Conservation (phyloP, 306 rosid genomes). For the Astragalus membranaceus region DNA sequence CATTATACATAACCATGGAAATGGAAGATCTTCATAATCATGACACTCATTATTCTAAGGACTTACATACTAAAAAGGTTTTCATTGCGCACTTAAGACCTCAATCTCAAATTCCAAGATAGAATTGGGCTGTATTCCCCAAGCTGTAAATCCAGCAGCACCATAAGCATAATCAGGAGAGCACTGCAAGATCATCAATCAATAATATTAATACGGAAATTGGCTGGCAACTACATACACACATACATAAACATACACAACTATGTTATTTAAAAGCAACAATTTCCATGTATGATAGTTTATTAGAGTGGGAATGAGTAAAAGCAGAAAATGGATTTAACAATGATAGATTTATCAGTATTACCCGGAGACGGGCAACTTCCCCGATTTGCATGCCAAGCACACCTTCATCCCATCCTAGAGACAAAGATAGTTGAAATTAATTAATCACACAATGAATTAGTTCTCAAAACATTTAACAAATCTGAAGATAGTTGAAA, state of each 20-base stretch:
- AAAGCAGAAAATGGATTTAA: neutral
- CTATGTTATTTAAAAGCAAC: too few species aligned
- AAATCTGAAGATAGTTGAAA: neutral
- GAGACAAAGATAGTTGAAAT: neutral
- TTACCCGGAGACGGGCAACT: constrained; percentile 94
- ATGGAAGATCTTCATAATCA: neutral
- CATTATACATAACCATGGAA: constrained; percentile 20
- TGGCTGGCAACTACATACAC: neutral
- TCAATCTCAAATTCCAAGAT: constrained; percentile 78
- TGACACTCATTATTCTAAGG: neutral
- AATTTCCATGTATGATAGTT: too few species aligned
- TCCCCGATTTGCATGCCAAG: constrained; percentile 85
- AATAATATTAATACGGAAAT: neutral
- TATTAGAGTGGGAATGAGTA: neutral
- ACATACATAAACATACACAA: too few species aligned
- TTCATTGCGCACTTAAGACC: constrained; percentile 54
- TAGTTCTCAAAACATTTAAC: neutral
- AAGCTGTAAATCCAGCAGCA: constrained; percentile 71
- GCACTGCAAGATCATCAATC: constrained; percentile 58
- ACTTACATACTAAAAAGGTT: neutral
- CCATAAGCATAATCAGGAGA: constrained; percentile 97
- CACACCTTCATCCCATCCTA: constrained; percentile 99
- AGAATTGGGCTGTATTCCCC: constrained; percentile 92
- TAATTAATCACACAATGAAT: neutral
- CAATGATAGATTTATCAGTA: neutral